phyloP scores from a whole-genome alignment of 257 asterid genomes.

The Linaria vulgaris region DNA sequence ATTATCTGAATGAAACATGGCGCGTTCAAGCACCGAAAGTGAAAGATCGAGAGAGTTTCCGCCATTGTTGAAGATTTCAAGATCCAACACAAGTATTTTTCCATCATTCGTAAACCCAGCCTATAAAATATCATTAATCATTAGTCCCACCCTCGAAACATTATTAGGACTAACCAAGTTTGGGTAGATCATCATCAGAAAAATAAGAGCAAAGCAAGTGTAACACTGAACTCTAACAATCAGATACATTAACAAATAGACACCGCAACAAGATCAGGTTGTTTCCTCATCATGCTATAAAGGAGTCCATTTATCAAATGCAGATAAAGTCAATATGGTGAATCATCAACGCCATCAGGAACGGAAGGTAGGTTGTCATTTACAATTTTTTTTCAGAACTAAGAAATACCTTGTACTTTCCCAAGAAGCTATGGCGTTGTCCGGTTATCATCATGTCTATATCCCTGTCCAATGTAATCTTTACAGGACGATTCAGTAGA shows the following conservation, averaged over 20 bases:
- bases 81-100: conserved; percentile 85
- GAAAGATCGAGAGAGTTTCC: conserved; percentile 96
- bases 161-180: too few relatives aligned
- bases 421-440: conserved; percentile 93
- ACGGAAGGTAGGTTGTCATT: neutral
- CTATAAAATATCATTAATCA: conserved; percentile 39
- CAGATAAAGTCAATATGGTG: conserved; percentile 6
- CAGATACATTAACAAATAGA: conserved; percentile 6
- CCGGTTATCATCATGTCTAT: conserved; percentile 91
- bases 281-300: neutral
- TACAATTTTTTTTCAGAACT: conserved; percentile 10
- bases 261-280: neutral
- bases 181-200: conserved; percentile 13
- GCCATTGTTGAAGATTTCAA: conserved; percentile 78
- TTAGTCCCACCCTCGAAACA: too few relatives aligned
- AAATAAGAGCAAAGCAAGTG: neutral
- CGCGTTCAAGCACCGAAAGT: conserved; percentile 86
- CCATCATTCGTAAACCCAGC: conserved; percentile 87
- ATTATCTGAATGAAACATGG: conserved; percentile 92
- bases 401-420: conserved; percentile 75
- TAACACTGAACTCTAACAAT: neutral
- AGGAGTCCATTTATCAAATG: neutral
- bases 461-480: conserved; percentile 82
- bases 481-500: conserved; percentile 82
- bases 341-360: neutral